phyloP scores from a whole-genome alignment of 768 basidiomycete species.

The Pleurotus tuoliensis region DNA sequence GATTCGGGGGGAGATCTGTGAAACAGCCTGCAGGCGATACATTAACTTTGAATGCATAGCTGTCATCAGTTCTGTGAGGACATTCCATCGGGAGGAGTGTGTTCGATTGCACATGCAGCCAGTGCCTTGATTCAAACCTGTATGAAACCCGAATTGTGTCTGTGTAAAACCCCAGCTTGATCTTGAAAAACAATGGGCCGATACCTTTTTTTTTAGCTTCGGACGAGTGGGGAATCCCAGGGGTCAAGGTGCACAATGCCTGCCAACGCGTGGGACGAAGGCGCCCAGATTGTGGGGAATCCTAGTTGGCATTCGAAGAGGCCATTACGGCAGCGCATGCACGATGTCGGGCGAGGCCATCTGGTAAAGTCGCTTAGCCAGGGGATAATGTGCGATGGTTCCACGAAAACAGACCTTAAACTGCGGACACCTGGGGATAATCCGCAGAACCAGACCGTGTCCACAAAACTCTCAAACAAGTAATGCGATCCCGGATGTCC shows the following conservation, averaged over 20 bases:
- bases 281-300: neutral
- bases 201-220: slow-evolving; percentile 1
- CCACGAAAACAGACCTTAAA: too few species aligned
- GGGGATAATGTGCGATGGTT: too few species aligned
- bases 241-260: too few species aligned
- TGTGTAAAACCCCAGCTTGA: neutral
- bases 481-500: too few species aligned
- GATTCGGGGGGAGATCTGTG: slow-evolving; percentile 1
- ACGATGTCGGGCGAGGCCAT: too few species aligned
- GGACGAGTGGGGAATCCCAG: too few species aligned
- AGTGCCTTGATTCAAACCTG: slow-evolving; percentile 6
- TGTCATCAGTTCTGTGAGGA: slow-evolving; percentile 4
- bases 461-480: too few species aligned
- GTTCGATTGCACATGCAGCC: slow-evolving; percentile 2
- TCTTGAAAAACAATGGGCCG: neutral
- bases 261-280: neutral
- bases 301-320: neutral
- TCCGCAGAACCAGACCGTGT: too few species aligned
- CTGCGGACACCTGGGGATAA: too few species aligned
- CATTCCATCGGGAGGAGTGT: neutral
- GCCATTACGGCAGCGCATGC: too few species aligned
- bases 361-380: too few species aligned
- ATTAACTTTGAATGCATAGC: neutral
- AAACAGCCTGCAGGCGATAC: neutral
- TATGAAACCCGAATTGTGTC: neutral